Evolutionary conservation across 345 rosid genomes (phyloP).

Genomic region (Hypericum androsaemum): DNA sequence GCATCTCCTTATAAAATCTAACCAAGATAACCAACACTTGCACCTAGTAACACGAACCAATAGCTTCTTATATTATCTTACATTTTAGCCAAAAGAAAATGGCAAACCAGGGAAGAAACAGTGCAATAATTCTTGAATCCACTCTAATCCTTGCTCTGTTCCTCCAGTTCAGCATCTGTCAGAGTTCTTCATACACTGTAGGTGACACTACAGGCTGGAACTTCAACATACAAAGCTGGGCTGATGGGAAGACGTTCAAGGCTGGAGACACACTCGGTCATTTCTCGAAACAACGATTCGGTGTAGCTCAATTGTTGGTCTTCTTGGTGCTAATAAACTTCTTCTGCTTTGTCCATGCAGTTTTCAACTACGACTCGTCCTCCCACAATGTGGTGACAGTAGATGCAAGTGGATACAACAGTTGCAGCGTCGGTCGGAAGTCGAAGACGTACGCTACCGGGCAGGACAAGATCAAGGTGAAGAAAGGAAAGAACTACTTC

Average conservation of each 20-base stretch:
- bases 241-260: constrained; percentile 16
- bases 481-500: constrained; percentile 20
- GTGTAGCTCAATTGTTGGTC: background rate
- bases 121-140: constrained; percentile 15
- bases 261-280: constrained; percentile 16
- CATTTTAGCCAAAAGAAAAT: constrained; percentile 8
- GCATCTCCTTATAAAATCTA: no score
- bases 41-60: no score
- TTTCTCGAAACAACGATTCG: background rate
- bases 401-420: constrained; percentile 5
- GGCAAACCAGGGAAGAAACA: constrained; percentile 37
- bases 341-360: constrained; percentile 1
- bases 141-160: constrained; percentile 21
- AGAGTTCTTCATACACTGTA: constrained; percentile 29
- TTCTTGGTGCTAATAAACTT: background rate
- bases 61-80: no score
- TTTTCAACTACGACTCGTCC: constrained; percentile 20
- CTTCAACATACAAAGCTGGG: constrained; percentile 15
- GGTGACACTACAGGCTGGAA: constrained; percentile 25
- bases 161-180: constrained; percentile 23
- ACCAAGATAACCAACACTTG: no score
- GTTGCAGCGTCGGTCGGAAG: constrained; percentile 9
- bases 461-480: constrained; percentile 12
- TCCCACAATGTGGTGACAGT: constrained; percentile 15
- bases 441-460: constrained; percentile 10